Percentiles rank a stretch among this genome's conserved stretches.
Conservation (phyloP, 2,329 filamentous ascomycete genomes). For the Colletotrichum camelliae region DNA sequence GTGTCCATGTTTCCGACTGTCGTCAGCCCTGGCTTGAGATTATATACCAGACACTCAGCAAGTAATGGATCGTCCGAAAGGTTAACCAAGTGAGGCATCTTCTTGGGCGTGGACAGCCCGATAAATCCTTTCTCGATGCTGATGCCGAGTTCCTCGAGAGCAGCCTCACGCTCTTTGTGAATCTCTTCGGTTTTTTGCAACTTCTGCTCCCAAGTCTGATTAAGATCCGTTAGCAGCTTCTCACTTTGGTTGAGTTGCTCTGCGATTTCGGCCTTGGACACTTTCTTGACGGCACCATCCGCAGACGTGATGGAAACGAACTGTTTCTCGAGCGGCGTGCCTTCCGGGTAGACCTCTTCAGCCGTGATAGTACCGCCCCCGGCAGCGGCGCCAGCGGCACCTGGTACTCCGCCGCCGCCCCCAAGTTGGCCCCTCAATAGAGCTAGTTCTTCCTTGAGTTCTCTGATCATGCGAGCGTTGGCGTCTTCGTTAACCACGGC, state of each 20-base stretch:
- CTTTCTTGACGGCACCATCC: conserved; percentile 89
- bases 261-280: conserved; percentile 97
- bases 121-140: conserved; percentile 99
- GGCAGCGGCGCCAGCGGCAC: conserved; percentile 42
- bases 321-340: conserved; percentile 92
- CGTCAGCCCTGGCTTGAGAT: conserved; percentile 93
- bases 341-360: conserved; percentile 89
- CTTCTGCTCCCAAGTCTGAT: conserved; percentile 99
- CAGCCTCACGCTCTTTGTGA: conserved; percentile 94
- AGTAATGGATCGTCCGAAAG: conserved; percentile 92
- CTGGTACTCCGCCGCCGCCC: conserved; percentile 49
- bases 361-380: conserved; percentile 58
- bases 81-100: conserved; percentile 99
- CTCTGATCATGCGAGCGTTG: conserved; percentile 97
- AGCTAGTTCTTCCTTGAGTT: conserved; percentile 92
- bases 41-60: conserved; percentile 96
- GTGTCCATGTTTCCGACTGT: conserved; percentile 94
- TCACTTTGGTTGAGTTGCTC: conserved; percentile 96
- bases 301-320: conserved; percentile 91
- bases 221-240: conserved; percentile 93
- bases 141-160: conserved; percentile 94
- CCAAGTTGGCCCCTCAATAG: conserved; percentile 86
- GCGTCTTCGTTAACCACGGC: conserved; percentile 99
- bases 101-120: conserved; percentile 93
- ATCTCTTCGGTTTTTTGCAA: conserved; percentile 94